A percentile compares a stretch with the other conserved stretches of the same genome.
Evolutionary conservation across 1,284 basidiomycete species (phyloP).

Genomic region (Moesziomyces globuligerus): DNA sequence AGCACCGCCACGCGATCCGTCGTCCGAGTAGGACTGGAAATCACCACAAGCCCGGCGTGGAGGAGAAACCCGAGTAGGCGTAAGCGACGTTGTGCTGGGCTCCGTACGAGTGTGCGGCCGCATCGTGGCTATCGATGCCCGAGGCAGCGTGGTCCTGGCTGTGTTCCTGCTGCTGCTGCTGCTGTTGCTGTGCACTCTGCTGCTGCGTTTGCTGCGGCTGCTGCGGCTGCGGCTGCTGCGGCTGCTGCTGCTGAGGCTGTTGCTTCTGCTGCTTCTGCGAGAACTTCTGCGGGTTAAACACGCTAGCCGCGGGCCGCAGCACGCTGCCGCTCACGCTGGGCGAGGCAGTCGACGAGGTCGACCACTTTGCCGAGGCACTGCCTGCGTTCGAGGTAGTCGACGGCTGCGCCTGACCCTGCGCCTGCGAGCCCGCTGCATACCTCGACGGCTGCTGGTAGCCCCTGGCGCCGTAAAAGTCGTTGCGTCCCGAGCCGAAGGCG

Average conservation of each 20-base stretch:
- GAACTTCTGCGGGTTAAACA: constrained; percentile 37
- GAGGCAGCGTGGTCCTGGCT: too few species aligned
- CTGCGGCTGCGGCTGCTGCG: constrained; percentile 22
- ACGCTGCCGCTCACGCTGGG: constrained; percentile 18
- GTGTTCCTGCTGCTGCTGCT: constrained; percentile 17
- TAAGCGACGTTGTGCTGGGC: too few species aligned
- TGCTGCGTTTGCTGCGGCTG: constrained; percentile 25
- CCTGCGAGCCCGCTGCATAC: neutral
- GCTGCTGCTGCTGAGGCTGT: constrained; percentile 20
- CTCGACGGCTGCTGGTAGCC: constrained; percentile 23
- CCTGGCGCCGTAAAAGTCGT: constrained; percentile 35
- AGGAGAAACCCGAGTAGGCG: too few species aligned
- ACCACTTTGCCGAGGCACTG: constrained; percentile 16
- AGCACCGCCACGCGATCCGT: too few species aligned
- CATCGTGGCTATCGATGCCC: too few species aligned
- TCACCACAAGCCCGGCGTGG: too few species aligned
- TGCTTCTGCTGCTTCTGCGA: constrained; percentile 28
- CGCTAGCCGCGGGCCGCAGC: constrained; percentile 32
- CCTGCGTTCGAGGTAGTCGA: neutral
- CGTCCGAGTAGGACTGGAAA: too few species aligned
- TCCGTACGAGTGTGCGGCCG: too few species aligned
- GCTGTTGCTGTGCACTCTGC: too few species aligned
- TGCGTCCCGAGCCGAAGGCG: constrained; percentile 19
- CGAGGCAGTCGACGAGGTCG: constrained; percentile 5
- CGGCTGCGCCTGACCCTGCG: constrained; percentile 10